Evolutionary conservation across 352 stramenopile species (phyloP).

Genomic region (Phytopythium cucurbitacearum): DNA sequence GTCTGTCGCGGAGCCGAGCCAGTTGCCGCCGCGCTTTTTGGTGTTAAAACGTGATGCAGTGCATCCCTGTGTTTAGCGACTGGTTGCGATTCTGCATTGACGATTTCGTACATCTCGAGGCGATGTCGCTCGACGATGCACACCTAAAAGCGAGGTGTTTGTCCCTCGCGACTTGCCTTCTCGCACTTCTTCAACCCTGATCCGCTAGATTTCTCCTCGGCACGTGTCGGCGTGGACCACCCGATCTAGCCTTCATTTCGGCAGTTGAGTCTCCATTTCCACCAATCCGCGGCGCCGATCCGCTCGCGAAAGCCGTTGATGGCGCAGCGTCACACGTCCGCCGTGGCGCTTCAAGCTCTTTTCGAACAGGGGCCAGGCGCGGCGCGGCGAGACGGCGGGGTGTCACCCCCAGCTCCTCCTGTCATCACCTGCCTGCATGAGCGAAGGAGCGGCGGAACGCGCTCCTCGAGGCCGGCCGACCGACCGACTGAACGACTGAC

Average conservation of each 20-base stretch:
- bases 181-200: conserved; percentile 2
- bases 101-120: no score
- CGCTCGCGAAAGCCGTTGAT: conserved; percentile 1
- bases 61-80: no score
- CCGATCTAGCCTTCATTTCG: not conserved
- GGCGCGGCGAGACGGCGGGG: no score
- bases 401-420: not conserved
- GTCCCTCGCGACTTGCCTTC: no score
- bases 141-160: no score
- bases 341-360: conserved; percentile 14
- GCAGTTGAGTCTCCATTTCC: not conserved
- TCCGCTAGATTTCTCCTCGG: conserved; percentile 1
- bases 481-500: not conserved
- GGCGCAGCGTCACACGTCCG: conserved; percentile 10
- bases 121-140: no score
- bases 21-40: not conserved
- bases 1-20: no score
- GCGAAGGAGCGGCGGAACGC: not conserved
- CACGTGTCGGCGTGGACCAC: not conserved
- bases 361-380: not conserved
- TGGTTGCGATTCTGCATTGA: no score
- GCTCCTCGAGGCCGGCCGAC: not conserved
- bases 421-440: not conserved
- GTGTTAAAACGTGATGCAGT: not conserved
- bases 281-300: not conserved